A percentile compares a stretch with the other conserved stretches of the same genome.
These are phyloP conservation scores for Skeletonema grethae DNA, from an alignment of 108 stramenopile genomes.

Conservation along the genomic window DNA sequence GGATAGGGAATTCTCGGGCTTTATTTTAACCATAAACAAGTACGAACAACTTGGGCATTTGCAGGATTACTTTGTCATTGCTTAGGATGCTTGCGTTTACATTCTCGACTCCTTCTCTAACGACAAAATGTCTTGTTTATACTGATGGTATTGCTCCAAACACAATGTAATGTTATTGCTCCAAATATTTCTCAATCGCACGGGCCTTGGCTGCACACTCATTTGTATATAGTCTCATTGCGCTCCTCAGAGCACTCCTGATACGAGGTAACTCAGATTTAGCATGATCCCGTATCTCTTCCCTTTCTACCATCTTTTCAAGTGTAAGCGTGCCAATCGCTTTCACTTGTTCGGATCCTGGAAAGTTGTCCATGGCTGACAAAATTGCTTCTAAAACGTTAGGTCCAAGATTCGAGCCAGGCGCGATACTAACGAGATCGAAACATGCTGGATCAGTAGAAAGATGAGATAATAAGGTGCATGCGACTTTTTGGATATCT, in stretches of 20 bases:
- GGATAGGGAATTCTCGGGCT: background rate
- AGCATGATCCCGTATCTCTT: background rate
- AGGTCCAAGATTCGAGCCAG: background rate
- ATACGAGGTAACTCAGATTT: background rate
- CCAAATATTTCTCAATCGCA: background rate
- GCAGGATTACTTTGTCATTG: background rate
- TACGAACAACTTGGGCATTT: background rate
- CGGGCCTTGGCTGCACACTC: background rate
- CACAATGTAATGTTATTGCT: background rate
- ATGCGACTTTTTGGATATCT: conserved; percentile 9
- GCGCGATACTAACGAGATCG: background rate
- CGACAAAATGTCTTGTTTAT: background rate
- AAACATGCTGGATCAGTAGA: background rate
- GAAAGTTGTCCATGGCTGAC: conserved; percentile 16
- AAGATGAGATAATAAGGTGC: conserved; percentile 2
- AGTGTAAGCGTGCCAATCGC: conserved; percentile 11
- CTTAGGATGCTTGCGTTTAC: background rate
- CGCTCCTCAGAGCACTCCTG: background rate
- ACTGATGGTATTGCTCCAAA: background rate
- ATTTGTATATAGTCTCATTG: background rate
- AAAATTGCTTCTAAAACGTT: conserved; percentile 20
- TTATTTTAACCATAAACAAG: too few species aligned
- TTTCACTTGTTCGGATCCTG: background rate
- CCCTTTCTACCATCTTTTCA: conserved; percentile 1
- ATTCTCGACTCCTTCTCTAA: background rate